phyloP scores from a whole-genome alignment of 768 basidiomycete genomes.

The Hygrocybe coccinea region DNA sequence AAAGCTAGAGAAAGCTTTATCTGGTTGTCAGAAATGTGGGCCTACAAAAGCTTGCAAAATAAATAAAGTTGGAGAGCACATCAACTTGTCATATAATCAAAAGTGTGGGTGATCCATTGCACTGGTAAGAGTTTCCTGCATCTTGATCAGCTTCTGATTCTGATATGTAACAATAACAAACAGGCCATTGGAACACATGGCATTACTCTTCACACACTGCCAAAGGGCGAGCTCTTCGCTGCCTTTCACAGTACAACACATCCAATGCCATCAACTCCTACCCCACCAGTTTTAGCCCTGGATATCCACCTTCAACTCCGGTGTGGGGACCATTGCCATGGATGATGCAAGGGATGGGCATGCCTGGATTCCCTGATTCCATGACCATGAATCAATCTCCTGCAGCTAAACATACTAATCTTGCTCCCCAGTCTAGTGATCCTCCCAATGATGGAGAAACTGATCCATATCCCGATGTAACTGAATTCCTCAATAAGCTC shows the following conservation, averaged over 20 bases:
- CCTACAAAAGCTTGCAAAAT: neutral
- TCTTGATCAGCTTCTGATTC: neutral
- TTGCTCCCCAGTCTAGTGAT: neutral
- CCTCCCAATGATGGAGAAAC: neutral
- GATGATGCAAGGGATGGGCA: neutral
- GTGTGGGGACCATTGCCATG: neutral
- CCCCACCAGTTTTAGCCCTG: neutral
- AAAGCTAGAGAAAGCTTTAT: neutral
- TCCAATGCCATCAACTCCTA: neutral
- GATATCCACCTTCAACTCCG: neutral
- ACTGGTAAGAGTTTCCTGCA: neutral
- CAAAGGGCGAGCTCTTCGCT: neutral
- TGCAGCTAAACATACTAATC: neutral
- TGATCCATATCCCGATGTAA: neutral
- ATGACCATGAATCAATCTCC: neutral
- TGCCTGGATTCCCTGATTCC: neutral
- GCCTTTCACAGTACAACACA: slow-evolving; percentile 3
- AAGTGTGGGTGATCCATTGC: neutral
- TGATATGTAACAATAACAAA: neutral
- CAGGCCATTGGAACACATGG: slow-evolving; percentile 1
- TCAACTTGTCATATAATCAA: neutral
- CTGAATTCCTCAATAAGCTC: neutral
- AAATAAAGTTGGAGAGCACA: neutral
- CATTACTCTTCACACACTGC: slow-evolving; percentile 1
- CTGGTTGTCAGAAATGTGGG: neutral